These are phyloP conservation scores for Rhododendron ferrugineum DNA, from an alignment of 148 eudicot species.

Conservation along the genomic window DNA sequence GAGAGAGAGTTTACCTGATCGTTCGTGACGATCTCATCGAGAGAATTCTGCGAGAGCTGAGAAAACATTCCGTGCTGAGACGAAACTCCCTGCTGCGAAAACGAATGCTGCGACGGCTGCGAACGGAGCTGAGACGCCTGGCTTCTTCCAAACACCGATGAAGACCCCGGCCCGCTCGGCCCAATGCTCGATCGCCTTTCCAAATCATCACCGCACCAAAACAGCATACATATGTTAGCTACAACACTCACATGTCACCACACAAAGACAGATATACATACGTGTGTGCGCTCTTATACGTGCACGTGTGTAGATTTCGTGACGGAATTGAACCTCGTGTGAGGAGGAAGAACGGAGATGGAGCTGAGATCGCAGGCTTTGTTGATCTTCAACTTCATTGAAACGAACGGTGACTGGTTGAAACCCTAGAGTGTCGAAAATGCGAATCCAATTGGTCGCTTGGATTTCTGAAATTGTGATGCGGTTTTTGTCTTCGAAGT, in stretches of 20 bases:
- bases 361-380: constrained; percentile 95
- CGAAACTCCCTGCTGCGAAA: constrained; percentile 86
- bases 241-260: background rate
- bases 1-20: constrained; percentile 42
- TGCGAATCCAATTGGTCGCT: background rate
- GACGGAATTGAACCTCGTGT: constrained; percentile 44
- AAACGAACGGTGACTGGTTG: background rate
- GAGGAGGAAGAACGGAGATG: constrained; percentile 92
- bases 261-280: background rate
- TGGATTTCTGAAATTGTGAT: background rate
- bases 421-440: background rate
- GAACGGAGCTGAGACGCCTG: constrained; percentile 41
- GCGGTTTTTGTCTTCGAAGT: background rate
- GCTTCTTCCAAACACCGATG: constrained; percentile 35
- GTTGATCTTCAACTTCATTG: constrained; percentile 88
- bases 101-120: constrained; percentile 72
- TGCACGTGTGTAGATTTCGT: background rate
- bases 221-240: background rate
- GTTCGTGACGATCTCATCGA: constrained; percentile 46
- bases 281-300: background rate
- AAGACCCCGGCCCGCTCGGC: constrained; percentile 32
- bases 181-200: constrained; percentile 46
- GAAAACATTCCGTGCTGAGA: constrained; percentile 79
- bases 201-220: constrained; percentile 10
- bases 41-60: constrained; percentile 79